Conservation (phyloP, 148 eudicot species). For the Rhododendron simsii region DNA sequence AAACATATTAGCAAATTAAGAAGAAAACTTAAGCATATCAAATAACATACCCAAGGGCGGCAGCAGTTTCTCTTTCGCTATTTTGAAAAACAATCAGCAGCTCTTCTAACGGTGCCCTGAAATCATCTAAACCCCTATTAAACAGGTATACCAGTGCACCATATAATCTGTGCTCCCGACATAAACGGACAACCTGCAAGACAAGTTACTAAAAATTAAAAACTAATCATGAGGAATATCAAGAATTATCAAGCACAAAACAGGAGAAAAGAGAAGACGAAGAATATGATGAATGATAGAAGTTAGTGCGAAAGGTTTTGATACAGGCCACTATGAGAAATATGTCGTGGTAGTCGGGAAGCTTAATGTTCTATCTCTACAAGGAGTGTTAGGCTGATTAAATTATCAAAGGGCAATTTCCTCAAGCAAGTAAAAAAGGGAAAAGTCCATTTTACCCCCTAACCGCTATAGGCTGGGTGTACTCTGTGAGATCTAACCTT, state of each 20-base stretch:
- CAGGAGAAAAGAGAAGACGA: not conserved
- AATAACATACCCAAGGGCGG: slow-evolving; percentile 66
- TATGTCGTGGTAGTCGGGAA: not conserved
- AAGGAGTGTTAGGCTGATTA: not conserved
- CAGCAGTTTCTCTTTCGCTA: slow-evolving; percentile 47
- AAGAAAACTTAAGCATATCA: not conserved
- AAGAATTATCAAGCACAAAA: not conserved
- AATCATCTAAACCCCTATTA: slow-evolving; percentile 95
- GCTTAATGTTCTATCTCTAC: not conserved
- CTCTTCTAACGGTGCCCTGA: slow-evolving; percentile 89
- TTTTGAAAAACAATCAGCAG: slow-evolving; percentile 56
- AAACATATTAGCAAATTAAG: not conserved
- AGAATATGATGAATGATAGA: not conserved
- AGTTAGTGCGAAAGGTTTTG: not conserved
- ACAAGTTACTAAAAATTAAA: slow-evolving; percentile 14
- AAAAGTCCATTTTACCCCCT: not conserved
- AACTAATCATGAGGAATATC: not conserved
- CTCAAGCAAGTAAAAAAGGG: not conserved
- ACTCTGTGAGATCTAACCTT: not conserved
- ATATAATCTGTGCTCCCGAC: slow-evolving; percentile 84
- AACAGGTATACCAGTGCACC: slow-evolving; percentile 87
- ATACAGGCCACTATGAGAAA: not conserved
- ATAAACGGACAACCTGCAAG: slow-evolving; percentile 75
- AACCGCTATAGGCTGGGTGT: too few species aligned
- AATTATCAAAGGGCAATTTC: not conserved